phyloP scores from a whole-genome alignment of 2,329 filamentous ascomycete species.

The Beauveria scarabaeidicola region DNA sequence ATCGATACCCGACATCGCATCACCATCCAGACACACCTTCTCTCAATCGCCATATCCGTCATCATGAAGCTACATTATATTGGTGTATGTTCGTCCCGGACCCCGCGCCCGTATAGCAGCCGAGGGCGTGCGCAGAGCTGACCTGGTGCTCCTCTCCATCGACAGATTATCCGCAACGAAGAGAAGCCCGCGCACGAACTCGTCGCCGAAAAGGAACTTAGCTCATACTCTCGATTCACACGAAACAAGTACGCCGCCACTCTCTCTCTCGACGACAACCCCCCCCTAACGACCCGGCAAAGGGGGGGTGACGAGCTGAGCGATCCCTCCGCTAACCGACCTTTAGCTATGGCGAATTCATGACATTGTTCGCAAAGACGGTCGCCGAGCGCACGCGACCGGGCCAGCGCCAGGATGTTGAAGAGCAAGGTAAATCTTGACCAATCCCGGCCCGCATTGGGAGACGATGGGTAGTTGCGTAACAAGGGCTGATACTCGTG shows the following conservation, averaged over 20 bases:
- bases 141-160: neutral
- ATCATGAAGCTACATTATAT: conserved; percentile 85
- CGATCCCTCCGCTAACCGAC: conserved; percentile 12
- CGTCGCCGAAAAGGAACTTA: conserved; percentile 67
- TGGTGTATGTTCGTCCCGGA: conserved; percentile 51
- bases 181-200: conserved; percentile 69
- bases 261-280: neutral
- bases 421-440: conserved; percentile 57
- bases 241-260: conserved; percentile 51
- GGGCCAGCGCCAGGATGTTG: conserved; percentile 78
- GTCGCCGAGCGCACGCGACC: conserved; percentile 76
- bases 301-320: neutral
- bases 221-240: conserved; percentile 73
- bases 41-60: conserved; percentile 13
- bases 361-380: conserved; percentile 78
- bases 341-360: conserved; percentile 50
- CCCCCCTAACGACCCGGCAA: neutral
- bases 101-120: conserved; percentile 18
- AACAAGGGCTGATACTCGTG: neutral
- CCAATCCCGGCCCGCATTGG: neutral
- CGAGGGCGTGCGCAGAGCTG: conserved; percentile 11
- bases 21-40: neutral
- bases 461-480: neutral
- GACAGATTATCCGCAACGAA: conserved; percentile 74
- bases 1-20: neutral